phyloP scores from a whole-genome alignment of 2,329 filamentous ascomycete genomes.

The Phialophora chinensis region DNA sequence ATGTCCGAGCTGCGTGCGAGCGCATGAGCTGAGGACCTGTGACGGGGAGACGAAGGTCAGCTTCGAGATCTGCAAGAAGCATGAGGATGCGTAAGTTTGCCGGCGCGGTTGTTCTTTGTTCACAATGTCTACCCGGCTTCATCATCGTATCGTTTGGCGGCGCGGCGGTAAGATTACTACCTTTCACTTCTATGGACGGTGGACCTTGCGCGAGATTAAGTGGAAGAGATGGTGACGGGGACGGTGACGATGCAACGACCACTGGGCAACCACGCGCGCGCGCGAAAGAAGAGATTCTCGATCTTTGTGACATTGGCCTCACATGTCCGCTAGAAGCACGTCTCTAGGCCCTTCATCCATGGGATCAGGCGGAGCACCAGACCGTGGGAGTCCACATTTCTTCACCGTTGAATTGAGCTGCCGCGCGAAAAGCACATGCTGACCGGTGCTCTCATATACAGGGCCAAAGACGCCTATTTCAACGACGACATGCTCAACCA shows the following conservation, averaged over 20 bases:
- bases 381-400: not conserved
- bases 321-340: not conserved
- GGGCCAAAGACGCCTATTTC: not conserved
- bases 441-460: not conserved
- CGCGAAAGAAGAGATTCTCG: not conserved
- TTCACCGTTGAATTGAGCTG: not conserved
- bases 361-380: no score
- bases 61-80: conserved; percentile 28
- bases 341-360: not conserved
- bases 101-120: not conserved
- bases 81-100: conserved; percentile 25
- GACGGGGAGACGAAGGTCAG: conserved; percentile 28
- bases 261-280: not conserved
- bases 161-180: no score
- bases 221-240: not conserved
- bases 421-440: not conserved
- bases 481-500: conserved; percentile 20
- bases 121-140: not conserved
- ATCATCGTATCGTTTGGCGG: not conserved
- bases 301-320: not conserved
- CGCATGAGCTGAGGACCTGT: conserved; percentile 30
- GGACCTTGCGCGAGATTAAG: not conserved
- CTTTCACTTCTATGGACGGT: not conserved
- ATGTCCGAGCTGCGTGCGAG: conserved; percentile 26
- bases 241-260: not conserved